Conservation (phyloP, 345 rosid genomes). For the Eucalyptus coolabah region DNA sequence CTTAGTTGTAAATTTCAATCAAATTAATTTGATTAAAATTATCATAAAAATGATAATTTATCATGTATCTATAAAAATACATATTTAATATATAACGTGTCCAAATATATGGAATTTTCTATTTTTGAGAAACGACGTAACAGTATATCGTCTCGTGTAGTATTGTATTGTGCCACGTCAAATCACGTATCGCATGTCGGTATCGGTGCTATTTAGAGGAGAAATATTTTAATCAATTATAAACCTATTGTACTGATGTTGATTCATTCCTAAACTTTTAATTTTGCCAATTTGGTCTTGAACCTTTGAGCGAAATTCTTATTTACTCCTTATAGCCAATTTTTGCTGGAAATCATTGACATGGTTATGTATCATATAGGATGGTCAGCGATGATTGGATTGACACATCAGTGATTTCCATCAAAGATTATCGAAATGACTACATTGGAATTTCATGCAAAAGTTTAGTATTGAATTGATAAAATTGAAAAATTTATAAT, state of each 20-base stretch:
- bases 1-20: no score
- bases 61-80: no score
- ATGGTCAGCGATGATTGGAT: fast-evolving
- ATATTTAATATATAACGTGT: no score
- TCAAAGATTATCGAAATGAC: fast-evolving
- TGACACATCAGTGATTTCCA: not conserved
- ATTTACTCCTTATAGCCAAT: not conserved
- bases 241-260: fast-evolving
- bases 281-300: not conserved
- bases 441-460: not conserved
- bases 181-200: fast-evolving
- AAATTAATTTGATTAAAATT: no score
- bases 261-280: not conserved
- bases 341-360: fast-evolving
- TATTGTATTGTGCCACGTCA: fast-evolving
- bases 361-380: not conserved
- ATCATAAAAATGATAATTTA: no score
- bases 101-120: fast-evolving
- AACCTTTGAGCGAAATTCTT: not conserved
- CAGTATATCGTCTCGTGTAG: fast-evolving
- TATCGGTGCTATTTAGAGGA: no score
- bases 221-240: no score
- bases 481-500: not conserved
- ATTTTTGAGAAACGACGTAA: fast-evolving
- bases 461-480: not conserved